A percentile compares a stretch with the other conserved stretches of the same genome.
Conservation (phyloP, 2,329 filamentous ascomycete genomes). For the Catunica adiposa region DNA sequence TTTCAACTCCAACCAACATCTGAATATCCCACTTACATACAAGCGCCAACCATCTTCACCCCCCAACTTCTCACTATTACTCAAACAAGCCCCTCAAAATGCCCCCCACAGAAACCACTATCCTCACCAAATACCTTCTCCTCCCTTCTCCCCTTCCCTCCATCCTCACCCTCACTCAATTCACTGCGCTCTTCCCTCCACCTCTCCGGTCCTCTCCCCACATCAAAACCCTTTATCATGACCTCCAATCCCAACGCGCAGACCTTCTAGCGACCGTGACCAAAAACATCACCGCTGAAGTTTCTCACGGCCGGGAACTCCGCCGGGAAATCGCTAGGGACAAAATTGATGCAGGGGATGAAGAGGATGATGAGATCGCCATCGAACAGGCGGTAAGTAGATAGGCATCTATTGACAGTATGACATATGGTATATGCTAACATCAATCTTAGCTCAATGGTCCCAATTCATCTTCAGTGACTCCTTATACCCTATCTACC, state of each 20-base stretch:
- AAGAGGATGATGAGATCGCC: slow-evolving; percentile 44
- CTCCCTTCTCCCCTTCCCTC: slow-evolving; percentile 57
- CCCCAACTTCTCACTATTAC: too few species aligned
- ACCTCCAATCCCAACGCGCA: slow-evolving; percentile 60
- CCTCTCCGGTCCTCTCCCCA: slow-evolving; percentile 45
- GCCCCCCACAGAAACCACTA: slow-evolving; percentile 57
- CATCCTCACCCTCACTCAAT: slow-evolving; percentile 57
- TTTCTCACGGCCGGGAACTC: slow-evolving; percentile 30
- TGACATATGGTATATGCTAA: background rate
- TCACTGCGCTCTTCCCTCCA: slow-evolving; percentile 60
- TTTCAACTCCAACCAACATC: too few species aligned
- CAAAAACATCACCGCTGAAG: slow-evolving; percentile 50
- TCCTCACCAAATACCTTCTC: slow-evolving; percentile 64
- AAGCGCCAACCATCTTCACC: background rate
- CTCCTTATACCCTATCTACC: slow-evolving; percentile 29
- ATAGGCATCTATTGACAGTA: background rate
- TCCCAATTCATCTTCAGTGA: slow-evolving; percentile 34
- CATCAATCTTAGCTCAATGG: slow-evolving; percentile 2
- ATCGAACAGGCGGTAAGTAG: slow-evolving; percentile 39
- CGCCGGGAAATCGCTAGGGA: slow-evolving; percentile 39
- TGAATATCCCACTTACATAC: background rate
- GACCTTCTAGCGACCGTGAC: slow-evolving; percentile 51
- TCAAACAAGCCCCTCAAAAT: slow-evolving; percentile 33
- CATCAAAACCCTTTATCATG: slow-evolving; percentile 56
- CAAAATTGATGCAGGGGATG: slow-evolving; percentile 31